These are phyloP conservation scores for Eucalyptus marginata DNA, from an alignment of 345 rosid genomes.

Conservation along the genomic window DNA sequence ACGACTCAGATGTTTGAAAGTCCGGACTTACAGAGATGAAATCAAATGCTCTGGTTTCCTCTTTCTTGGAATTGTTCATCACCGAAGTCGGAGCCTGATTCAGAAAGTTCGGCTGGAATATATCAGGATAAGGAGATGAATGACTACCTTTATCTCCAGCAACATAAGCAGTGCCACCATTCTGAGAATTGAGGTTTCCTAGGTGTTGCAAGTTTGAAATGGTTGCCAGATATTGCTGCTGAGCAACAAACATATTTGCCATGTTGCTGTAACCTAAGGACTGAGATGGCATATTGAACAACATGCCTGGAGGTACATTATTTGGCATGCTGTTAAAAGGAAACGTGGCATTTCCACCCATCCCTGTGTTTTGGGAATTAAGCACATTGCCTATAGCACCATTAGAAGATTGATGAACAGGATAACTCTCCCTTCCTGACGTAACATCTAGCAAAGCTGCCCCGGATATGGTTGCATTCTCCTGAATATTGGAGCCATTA, in stretches of 20 bases:
- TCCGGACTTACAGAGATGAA: constrained; percentile 77
- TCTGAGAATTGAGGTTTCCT: constrained; percentile 42
- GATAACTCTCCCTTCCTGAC: constrained; percentile 20
- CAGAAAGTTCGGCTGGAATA: constrained; percentile 63
- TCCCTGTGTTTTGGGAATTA: not conserved
- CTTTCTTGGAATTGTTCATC: constrained; percentile 59
- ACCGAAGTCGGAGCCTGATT: constrained; percentile 48
- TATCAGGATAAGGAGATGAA: constrained; percentile 62
- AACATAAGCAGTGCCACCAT: constrained; percentile 22
- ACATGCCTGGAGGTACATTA: constrained; percentile 47
- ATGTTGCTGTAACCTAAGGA: constrained; percentile 46
- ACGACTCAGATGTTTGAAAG: not conserved
- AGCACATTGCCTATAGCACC: constrained; percentile 25
- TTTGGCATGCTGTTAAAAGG: constrained; percentile 23
- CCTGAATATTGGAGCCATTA: constrained; percentile 16
- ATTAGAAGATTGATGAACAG: constrained; percentile 23
- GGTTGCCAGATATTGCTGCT: constrained; percentile 75
- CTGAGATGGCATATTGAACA: constrained; percentile 47
- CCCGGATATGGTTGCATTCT: constrained; percentile 11
- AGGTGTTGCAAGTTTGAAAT: constrained; percentile 73
- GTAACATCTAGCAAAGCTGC: constrained; percentile 20
- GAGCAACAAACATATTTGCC: constrained; percentile 58
- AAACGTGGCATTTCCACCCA: constrained; percentile 8
- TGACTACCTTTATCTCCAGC: constrained; percentile 25
- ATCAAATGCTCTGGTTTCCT: constrained; percentile 89